phyloP scores from a whole-genome alignment of 2,329 filamentous ascomycete genomes.

The Alternaria gaisen region DNA sequence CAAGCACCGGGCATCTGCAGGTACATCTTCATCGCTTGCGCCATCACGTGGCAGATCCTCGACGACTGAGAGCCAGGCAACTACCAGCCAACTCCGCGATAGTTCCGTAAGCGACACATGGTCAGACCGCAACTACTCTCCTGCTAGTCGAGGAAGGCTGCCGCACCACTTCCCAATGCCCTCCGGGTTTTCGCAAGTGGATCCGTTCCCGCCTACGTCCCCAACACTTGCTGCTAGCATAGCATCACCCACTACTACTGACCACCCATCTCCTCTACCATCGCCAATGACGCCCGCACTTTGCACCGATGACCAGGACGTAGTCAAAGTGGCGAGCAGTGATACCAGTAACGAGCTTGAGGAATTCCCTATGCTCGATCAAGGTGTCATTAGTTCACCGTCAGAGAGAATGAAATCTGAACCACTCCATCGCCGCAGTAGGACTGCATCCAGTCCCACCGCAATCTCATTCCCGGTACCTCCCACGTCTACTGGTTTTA shows the following conservation, averaged over 20 bases:
- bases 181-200: constrained; percentile 43
- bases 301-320: constrained; percentile 36
- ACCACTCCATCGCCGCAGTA: constrained; percentile 40
- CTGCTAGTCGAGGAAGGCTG: constrained; percentile 23
- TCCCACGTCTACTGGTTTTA: constrained; percentile 15
- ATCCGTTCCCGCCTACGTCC: constrained; percentile 41
- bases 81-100: constrained; percentile 37
- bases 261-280: constrained; percentile 43
- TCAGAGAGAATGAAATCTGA: constrained; percentile 35
- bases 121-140: constrained; percentile 26
- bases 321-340: constrained; percentile 51
- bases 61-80: constrained; percentile 24
- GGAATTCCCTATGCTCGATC: constrained; percentile 35
- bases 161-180: constrained; percentile 35
- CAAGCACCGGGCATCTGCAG: constrained; percentile 25
- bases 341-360: constrained; percentile 45
- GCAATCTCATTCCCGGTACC: constrained; percentile 36
- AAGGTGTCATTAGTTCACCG: constrained; percentile 35
- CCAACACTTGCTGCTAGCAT: constrained; percentile 36
- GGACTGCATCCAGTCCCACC: constrained; percentile 48
- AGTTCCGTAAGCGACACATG: constrained; percentile 40
- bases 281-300: constrained; percentile 49
- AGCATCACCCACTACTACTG: constrained; percentile 43
- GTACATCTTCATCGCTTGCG: constrained; percentile 33
- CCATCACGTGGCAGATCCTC: constrained; percentile 38